These are phyloP conservation scores for Rhypophila decipiens DNA, from an alignment of 495 filamentous ascomycete species.

Conservation along the genomic window DNA sequence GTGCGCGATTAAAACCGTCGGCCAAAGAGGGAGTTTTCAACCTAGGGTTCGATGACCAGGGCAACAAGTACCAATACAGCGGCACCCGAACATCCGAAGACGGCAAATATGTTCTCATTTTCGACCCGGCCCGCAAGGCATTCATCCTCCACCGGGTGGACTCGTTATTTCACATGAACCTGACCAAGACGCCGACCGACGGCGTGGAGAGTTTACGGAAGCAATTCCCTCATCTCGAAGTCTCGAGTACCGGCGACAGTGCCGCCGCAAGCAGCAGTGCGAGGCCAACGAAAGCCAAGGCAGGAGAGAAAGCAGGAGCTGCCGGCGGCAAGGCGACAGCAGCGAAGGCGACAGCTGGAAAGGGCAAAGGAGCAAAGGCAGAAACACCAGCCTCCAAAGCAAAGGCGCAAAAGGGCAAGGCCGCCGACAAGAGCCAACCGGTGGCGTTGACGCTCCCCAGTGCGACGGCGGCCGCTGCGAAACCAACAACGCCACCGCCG, in stretches of 20 bases:
- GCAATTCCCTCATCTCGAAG: slow-evolving; percentile 36
- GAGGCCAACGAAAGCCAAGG: slow-evolving; percentile 16
- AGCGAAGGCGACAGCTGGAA: background rate
- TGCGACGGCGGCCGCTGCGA: background rate
- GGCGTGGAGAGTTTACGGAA: slow-evolving; percentile 31
- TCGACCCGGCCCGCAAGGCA: slow-evolving; percentile 46
- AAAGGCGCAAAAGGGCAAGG: slow-evolving; percentile 4
- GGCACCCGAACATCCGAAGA: slow-evolving; percentile 43
- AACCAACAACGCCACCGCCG: slow-evolving; percentile 9
- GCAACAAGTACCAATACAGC: slow-evolving; percentile 43
- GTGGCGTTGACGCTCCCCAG: slow-evolving; percentile 19
- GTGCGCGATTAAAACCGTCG: slow-evolving; percentile 42
- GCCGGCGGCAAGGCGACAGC: background rate
- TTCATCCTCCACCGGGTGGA: slow-evolving; percentile 52
- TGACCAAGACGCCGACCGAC: slow-evolving; percentile 39
- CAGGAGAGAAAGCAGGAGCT: slow-evolving; percentile 8
- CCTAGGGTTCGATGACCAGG: slow-evolving; percentile 40
- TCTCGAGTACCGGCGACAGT: slow-evolving; percentile 16
- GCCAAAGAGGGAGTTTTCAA: slow-evolving; percentile 38
- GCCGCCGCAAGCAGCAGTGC: slow-evolving; percentile 13
- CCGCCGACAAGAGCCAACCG: slow-evolving; percentile 11
- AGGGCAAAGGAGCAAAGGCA: slow-evolving; percentile 10
- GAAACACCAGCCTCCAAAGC: slow-evolving; percentile 1
- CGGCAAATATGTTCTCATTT: slow-evolving; percentile 48
- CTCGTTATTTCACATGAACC: slow-evolving; percentile 55